Percentiles rank a stretch among this genome's conserved stretches.
Evolutionary conservation across 108 stramenopile species (phyloP).

Genomic region (Discostella stelligeroides): DNA sequence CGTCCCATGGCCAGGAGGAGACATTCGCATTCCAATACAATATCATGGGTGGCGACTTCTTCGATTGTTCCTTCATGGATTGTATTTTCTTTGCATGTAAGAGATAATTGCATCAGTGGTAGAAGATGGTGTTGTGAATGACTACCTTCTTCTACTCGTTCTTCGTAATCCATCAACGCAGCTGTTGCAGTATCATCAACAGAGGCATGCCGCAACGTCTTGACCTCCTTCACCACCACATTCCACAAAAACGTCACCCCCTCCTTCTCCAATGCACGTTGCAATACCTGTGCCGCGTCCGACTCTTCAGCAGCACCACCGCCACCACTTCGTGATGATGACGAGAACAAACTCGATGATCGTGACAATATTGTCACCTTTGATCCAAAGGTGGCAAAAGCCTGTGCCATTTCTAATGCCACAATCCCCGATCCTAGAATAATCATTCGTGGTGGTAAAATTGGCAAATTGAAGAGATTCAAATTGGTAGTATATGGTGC

Average conservation of each 20-base stretch:
- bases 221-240: constrained; percentile 48
- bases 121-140: constrained; percentile 8
- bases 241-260: constrained; percentile 74
- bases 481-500: constrained; percentile 92
- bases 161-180: background rate
- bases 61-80: background rate
- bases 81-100: constrained; percentile 31
- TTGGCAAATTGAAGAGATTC: constrained; percentile 87
- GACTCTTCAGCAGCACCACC: constrained; percentile 62
- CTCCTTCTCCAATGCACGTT: constrained; percentile 65
- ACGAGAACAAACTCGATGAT: constrained; percentile 60
- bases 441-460: constrained; percentile 88
- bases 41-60: background rate
- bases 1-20: constrained; percentile 91
- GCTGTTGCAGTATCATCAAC: too few relatives aligned
- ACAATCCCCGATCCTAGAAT: constrained; percentile 95
- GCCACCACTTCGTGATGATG: too few relatives aligned
- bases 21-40: constrained; percentile 78
- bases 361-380: constrained; percentile 82
- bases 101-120: constrained; percentile 69
- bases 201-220: constrained; percentile 43
- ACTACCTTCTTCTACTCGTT: background rate
- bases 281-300: constrained; percentile 74
- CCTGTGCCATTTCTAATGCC: constrained; percentile 97
- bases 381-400: constrained; percentile 90